These are phyloP conservation scores for Arachnomyces sp. DNA, from an alignment of 2,329 filamentous ascomycete genomes.

Conservation along the genomic window DNA sequence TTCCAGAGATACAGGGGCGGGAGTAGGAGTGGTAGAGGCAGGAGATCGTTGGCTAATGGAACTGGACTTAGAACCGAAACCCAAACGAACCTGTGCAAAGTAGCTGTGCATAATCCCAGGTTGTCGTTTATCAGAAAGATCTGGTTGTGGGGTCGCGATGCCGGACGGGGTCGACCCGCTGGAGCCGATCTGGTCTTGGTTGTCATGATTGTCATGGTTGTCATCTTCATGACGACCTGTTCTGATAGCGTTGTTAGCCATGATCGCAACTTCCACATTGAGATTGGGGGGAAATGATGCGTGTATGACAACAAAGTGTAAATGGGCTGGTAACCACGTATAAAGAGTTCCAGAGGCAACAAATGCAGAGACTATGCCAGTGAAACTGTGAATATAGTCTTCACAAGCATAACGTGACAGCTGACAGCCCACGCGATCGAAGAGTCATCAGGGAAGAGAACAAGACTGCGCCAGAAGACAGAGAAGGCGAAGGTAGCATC, in stretches of 20 bases:
- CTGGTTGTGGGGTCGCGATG: slow-evolving; percentile 85
- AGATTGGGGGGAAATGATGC: not conserved
- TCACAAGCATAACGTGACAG: no score
- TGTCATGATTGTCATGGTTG: no score
- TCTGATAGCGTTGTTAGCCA: slow-evolving; percentile 21
- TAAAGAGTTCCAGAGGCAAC: no score
- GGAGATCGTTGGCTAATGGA: slow-evolving; percentile 32
- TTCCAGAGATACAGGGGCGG: slow-evolving; percentile 17
- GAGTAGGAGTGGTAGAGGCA: slow-evolving; percentile 19
- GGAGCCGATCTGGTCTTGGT: slow-evolving; percentile 50
- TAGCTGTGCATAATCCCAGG: slow-evolving; percentile 92
- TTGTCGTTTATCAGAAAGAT: slow-evolving; percentile 87
- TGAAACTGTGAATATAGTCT: no score
- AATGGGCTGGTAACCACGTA: not conserved
- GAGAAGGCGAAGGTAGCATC: no score
- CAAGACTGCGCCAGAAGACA: no score
- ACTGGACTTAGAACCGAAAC: slow-evolving; percentile 60
- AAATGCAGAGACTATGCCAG: no score
- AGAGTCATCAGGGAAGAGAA: no score
- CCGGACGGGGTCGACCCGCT: slow-evolving; percentile 79
- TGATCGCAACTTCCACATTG: slow-evolving; percentile 5
- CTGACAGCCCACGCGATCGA: no score
- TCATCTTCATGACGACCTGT: slow-evolving; percentile 29
- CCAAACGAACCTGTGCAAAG: slow-evolving; percentile 98
- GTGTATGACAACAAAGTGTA: not conserved